phyloP scores from a whole-genome alignment of 768 basidiomycete species.

The Candolleomyces eurysporus region DNA sequence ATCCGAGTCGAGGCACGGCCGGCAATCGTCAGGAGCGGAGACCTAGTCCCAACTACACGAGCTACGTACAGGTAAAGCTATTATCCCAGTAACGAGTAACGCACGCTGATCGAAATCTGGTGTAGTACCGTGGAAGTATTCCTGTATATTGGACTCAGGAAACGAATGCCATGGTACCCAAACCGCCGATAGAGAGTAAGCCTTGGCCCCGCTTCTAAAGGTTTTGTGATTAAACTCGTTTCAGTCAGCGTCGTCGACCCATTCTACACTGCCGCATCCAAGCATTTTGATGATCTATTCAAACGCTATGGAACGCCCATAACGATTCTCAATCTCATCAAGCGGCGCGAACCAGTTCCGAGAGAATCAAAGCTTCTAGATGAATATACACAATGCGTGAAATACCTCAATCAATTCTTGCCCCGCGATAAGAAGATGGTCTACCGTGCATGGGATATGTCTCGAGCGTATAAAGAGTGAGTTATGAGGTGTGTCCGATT shows the following conservation, averaged over 20 bases:
- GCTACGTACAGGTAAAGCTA: slow-evolving; percentile 78
- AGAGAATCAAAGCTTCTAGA: slow-evolving; percentile 88
- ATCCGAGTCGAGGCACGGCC: slow-evolving; percentile 44
- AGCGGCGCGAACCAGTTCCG: slow-evolving; percentile 72
- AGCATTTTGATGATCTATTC: slow-evolving; percentile 91
- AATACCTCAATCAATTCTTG: slow-evolving; percentile 93
- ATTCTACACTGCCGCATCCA: slow-evolving; percentile 88
- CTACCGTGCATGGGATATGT: slow-evolving; percentile 97
- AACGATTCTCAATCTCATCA: slow-evolving; percentile 92
- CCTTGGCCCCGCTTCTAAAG: not conserved
- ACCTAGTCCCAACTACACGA: slow-evolving; percentile 86
- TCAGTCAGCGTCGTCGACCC: slow-evolving; percentile 92
- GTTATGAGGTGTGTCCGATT: slow-evolving; percentile 5
- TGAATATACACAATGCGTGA: slow-evolving; percentile 89
- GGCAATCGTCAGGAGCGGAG: slow-evolving; percentile 40
- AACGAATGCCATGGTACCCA: slow-evolving; percentile 82
- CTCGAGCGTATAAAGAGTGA: slow-evolving; percentile 91
- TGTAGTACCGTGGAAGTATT: slow-evolving; percentile 88
- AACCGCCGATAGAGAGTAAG: slow-evolving; percentile 95
- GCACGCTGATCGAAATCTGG: not conserved
- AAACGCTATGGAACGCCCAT: slow-evolving; percentile 87
- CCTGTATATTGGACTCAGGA: slow-evolving; percentile 98
- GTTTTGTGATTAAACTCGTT: slow-evolving; percentile 1
- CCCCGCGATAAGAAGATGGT: slow-evolving; percentile 83
- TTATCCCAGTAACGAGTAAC: not conserved